Base-by-base conservation (phyloP, 2,329 filamentous ascomycete genomes). In the Penicillium sp. region DNA sequence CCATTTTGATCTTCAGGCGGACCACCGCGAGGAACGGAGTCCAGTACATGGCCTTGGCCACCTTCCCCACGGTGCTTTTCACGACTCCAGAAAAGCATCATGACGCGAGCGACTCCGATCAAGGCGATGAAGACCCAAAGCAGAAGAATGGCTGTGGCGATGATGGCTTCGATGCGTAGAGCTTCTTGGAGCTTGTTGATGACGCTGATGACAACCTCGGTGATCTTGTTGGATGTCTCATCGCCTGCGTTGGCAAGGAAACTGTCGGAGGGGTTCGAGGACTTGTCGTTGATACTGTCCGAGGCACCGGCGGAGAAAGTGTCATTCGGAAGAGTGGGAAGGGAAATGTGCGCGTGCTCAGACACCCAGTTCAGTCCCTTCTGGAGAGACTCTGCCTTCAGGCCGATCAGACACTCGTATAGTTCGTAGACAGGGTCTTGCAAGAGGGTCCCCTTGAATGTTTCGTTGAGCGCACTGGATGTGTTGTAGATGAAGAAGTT, bases 341-440 rank as follows among this genome's bases (percentile, higher is more conserved):
- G 88, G 56, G 85, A 79, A 64, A 99, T 83, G 58, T 94, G 84
- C 3, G 94, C 91, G 70, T 97, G 79, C 62, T 97, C 88, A 66
- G 90, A 85, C 10, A 96, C 89, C 93, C 93, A 99, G 1, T 90
- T 96, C n/a, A 97, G 81, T 11, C 89, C 94, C 68, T 89, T 88
- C 71, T 97, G 86, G 61, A 99, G 85, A 21, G 86, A 84, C 62
- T 90, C 86, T 59, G 97, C 82, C 78, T 97, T 97, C 67, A 96
- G 81, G 7, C 88, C 86, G 60, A 97, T 85, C n/a, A 97, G 81
- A 69, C 94, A 97, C 68, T 90, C 84, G 59, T 97, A 82, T 32
- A 97, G 85, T 42, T 90, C 88, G 66, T 86, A 81, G 66, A 96
- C 87, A 0, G 92, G 90, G 27, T 87, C 84, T 61, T 91, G 83